phyloP scores from a whole-genome alignment of 352 stramenopile species.

The Blastocystis hominis region DNA sequence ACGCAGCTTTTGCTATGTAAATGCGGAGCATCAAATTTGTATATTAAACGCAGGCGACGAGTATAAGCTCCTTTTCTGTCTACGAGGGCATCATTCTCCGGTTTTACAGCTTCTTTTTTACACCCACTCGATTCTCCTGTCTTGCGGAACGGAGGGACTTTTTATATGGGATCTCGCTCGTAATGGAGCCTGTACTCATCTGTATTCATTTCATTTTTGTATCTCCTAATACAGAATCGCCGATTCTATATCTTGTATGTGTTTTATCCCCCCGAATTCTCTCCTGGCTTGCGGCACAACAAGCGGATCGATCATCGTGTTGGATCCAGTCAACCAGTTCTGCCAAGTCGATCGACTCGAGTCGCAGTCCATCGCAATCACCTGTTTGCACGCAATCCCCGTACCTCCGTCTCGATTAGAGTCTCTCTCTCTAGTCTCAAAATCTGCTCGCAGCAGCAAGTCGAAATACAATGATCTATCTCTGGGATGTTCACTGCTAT shows the following conservation, averaged over 20 bases:
- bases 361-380: background rate
- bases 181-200: background rate
- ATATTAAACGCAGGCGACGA: background rate
- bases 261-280: background rate
- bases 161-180: background rate
- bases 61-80: background rate
- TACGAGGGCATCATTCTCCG: background rate
- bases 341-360: background rate
- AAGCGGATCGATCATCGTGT: background rate
- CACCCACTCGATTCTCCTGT: background rate
- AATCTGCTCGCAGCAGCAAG: background rate
- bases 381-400: background rate
- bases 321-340: background rate
- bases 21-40: background rate
- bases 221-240: background rate
- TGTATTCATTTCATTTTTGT: background rate
- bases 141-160: constrained; percentile 7
- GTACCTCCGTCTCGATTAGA: background rate
- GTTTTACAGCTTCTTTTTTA: background rate
- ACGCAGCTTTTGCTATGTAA: constrained; percentile 1
- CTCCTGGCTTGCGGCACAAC: background rate
- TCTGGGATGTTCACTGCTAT: background rate
- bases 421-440: background rate
- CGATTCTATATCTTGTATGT: background rate
- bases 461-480: background rate